phyloP scores from a whole-genome alignment of 164 flowering plant species.

The Chloranthus sessilifolius region DNA sequence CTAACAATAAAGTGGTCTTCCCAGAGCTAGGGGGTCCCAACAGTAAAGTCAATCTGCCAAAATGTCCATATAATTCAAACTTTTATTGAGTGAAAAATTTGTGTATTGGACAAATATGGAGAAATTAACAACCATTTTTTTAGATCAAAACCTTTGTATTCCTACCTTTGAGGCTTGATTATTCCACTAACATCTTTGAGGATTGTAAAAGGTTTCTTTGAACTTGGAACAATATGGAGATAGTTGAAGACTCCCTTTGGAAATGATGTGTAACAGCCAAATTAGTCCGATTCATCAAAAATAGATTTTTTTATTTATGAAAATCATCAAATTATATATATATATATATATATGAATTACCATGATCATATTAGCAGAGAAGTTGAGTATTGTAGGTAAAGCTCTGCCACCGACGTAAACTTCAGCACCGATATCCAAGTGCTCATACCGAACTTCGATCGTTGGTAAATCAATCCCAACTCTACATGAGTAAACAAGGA shows the following conservation, averaged over 20 bases:
- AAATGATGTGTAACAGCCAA: too few species aligned
- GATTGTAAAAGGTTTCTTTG: constrained; percentile 39
- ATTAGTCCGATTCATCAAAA: neutral
- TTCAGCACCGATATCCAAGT: constrained; percentile 44
- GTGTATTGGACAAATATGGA: neutral
- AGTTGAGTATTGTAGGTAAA: constrained; percentile 51
- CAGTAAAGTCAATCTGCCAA: constrained; percentile 30
- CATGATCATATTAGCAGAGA: constrained; percentile 31
- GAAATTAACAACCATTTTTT: too few species aligned
- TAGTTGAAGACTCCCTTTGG: constrained; percentile 39
- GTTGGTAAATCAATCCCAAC: constrained; percentile 61
- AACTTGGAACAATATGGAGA: constrained; percentile 48
- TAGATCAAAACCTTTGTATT: neutral
- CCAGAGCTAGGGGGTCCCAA: constrained; percentile 55
- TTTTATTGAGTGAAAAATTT: neutral
- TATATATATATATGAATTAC: constrained; percentile 15
- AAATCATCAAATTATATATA: neutral
- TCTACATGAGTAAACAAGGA: constrained; percentile 23
- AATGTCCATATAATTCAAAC: neutral
- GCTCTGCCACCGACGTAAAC: constrained; percentile 51
- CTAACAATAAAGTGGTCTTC: constrained; percentile 43
- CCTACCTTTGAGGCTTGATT: constrained; percentile 53
- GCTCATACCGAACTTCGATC: constrained; percentile 64
- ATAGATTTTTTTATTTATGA: neutral
- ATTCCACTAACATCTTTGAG: constrained; percentile 60